These are phyloP conservation scores for Xylariaceae sp. DNA, from an alignment of 2,329 filamentous ascomycete genomes.

Conservation along the genomic window DNA sequence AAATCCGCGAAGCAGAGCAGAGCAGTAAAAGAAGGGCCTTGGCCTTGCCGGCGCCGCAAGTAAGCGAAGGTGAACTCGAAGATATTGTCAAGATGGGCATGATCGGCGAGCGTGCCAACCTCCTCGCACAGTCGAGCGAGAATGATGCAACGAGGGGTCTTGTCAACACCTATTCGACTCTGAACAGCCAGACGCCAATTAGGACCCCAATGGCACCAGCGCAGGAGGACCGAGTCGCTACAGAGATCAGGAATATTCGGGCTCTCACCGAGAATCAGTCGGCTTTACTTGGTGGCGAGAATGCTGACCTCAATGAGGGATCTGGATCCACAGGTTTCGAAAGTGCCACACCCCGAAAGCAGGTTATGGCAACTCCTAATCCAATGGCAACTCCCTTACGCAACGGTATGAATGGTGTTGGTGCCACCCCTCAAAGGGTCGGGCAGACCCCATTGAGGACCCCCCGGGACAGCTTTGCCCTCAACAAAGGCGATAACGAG, in stretches of 20 bases:
- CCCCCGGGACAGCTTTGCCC: constrained; percentile 82
- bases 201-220: constrained; percentile 89
- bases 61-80: constrained; percentile 90
- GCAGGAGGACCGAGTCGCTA: constrained; percentile 94
- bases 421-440: constrained; percentile 71
- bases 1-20: constrained; percentile 93
- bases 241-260: constrained; percentile 93
- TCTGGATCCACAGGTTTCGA: constrained; percentile 86
- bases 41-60: constrained; percentile 87
- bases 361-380: constrained; percentile 89
- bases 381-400: constrained; percentile 90
- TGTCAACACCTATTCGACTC: constrained; percentile 82
- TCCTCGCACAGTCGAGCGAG: constrained; percentile 76
- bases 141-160: constrained; percentile 86
- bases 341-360: constrained; percentile 79
- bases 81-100: constrained; percentile 99
- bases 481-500: constrained; percentile 75
- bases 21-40: constrained; percentile 89
- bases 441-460: constrained; percentile 88
- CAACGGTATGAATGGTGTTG: constrained; percentile 65
- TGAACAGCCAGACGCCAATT: constrained; percentile 85
- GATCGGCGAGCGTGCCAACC: constrained; percentile 84
- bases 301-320: constrained; percentile 85
- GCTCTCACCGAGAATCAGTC: constrained; percentile 94
- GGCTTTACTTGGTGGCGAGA: constrained; percentile 90